These are phyloP conservation scores for Penicillium roqueforti DNA, from an alignment of 495 filamentous ascomycete genomes.

Conservation along the genomic window DNA sequence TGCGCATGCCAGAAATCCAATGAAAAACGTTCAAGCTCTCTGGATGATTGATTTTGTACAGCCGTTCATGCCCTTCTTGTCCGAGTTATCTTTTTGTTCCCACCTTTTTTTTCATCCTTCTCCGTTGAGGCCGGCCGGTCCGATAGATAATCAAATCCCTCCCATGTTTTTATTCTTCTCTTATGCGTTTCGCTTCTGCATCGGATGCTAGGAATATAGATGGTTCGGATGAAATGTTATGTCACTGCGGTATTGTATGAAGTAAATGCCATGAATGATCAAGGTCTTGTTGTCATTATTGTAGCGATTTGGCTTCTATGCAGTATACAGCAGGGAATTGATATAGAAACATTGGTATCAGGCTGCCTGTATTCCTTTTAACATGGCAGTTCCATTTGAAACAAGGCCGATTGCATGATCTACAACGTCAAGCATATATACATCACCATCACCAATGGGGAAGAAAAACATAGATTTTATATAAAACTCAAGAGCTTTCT, in stretches of 20 bases:
- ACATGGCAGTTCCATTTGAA: too few relatives aligned
- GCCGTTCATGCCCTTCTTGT: constrained; percentile 17
- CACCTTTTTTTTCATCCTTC: constrained; percentile 9
- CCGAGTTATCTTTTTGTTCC: constrained; percentile 4
- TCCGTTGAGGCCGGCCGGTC: constrained; percentile 32
- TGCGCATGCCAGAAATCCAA: constrained; percentile 83
- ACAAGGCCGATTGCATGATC: too few relatives aligned
- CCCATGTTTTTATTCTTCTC: neutral
- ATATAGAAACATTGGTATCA: too few relatives aligned
- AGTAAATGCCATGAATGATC: neutral
- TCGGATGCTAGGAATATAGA: constrained; percentile 5
- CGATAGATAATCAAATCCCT: constrained; percentile 33
- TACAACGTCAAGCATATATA: too few relatives aligned
- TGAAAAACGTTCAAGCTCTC: constrained; percentile 33
- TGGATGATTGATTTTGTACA: constrained; percentile 27
- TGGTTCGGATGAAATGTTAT: neutral
- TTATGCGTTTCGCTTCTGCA: constrained; percentile 3
- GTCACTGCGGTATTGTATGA: neutral
- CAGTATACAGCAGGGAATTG: too few relatives aligned
- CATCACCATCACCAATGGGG: neutral
- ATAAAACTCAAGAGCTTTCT: neutral
- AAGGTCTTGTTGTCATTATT: neutral
- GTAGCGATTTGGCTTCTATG: neutral
- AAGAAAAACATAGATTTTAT: too few relatives aligned
- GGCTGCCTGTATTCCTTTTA: too few relatives aligned